Percentiles rank a stretch among this genome's conserved stretches.
Evolutionary conservation across 345 rosid genomes (phyloP).

Genomic region (Salix dunnii): DNA sequence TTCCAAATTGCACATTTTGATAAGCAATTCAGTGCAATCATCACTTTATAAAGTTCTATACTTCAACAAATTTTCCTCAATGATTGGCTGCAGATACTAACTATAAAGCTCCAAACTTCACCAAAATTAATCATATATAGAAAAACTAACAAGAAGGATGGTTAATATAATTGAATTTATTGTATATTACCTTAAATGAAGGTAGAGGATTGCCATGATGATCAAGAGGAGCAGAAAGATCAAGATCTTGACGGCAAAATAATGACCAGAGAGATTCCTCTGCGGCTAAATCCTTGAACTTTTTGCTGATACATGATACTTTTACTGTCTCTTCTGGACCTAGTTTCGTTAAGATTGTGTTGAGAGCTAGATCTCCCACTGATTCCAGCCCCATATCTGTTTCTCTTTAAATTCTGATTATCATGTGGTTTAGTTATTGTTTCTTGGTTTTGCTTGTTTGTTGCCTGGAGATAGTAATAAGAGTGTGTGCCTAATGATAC

Average conservation of each 20-base stretch:
- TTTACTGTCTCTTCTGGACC: constrained; percentile 46
- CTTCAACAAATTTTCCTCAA: neutral
- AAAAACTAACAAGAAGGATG: neutral
- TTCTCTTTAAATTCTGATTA: neutral
- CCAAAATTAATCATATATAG: neutral
- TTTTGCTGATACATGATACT: constrained; percentile 55
- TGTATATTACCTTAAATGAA: constrained; percentile 60
- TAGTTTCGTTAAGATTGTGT: constrained; percentile 45
- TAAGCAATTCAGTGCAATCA: neutral
- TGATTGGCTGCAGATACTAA: neutral
- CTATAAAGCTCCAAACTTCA: neutral
- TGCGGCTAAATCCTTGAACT: constrained; percentile 43
- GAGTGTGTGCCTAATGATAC: neutral
- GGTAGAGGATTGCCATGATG: constrained; percentile 52
- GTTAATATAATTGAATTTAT: neutral
- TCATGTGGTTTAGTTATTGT: neutral
- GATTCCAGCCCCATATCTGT: constrained; percentile 50
- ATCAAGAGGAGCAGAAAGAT: constrained; percentile 60
- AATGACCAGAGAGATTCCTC: constrained; percentile 77
- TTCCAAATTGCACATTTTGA: neutral
- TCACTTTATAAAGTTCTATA: neutral
- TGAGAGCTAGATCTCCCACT: constrained; percentile 62
- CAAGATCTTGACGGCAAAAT: constrained; percentile 55
- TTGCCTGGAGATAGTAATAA: neutral
- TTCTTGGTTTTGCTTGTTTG: neutral